phyloP scores from a whole-genome alignment of 2,329 filamentous ascomycete species.

The Apiospora malaysiana region DNA sequence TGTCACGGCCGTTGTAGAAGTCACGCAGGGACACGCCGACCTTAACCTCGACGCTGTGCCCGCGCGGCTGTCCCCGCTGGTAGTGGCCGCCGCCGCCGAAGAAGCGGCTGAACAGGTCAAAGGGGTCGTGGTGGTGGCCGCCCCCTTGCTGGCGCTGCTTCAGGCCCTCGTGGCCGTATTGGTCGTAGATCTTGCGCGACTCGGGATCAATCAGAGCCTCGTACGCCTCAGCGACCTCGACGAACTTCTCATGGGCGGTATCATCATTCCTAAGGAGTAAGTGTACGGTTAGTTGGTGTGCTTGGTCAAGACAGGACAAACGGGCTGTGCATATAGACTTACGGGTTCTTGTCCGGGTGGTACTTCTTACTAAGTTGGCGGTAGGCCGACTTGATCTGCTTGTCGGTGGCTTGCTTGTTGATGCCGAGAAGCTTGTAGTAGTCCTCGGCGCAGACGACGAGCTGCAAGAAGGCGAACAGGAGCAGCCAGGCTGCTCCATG shows the following conservation, averaged over 20 bases:
- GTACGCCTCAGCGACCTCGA: conserved; percentile 93
- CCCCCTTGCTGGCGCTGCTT: conserved; percentile 78
- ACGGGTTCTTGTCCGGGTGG: conserved; percentile 98
- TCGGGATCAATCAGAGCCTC: conserved; percentile 84
- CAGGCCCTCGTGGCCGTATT: conserved; percentile 90
- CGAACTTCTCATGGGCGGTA: conserved; percentile 86
- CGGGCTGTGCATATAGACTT: conserved; percentile 44
- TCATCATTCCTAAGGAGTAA: conserved; percentile 64
- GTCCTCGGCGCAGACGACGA: conserved; percentile 68
- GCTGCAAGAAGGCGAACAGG: conserved; percentile 59
- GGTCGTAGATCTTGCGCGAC: conserved; percentile 88
- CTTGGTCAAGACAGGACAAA: neutral
- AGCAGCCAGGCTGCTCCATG: conserved; percentile 55
- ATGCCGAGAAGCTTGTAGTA: conserved; percentile 79
- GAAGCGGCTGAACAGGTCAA: conserved; percentile 95
- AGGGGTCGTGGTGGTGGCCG: conserved; percentile 77
- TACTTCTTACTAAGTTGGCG: conserved; percentile 91
- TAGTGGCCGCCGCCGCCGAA: conserved; percentile 92
- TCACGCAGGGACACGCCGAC: conserved; percentile 81
- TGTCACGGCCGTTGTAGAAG: conserved; percentile 89
- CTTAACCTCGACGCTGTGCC: conserved; percentile 87
- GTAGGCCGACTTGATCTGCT: conserved; percentile 93
- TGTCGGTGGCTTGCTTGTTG: conserved; percentile 78
- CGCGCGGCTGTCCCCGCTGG: conserved; percentile 74
- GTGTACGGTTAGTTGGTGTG: neutral